A percentile compares a stretch with the other conserved stretches of the same genome.
Conservation (phyloP, 345 rosid genomes). For the Salix koriyanagi region DNA sequence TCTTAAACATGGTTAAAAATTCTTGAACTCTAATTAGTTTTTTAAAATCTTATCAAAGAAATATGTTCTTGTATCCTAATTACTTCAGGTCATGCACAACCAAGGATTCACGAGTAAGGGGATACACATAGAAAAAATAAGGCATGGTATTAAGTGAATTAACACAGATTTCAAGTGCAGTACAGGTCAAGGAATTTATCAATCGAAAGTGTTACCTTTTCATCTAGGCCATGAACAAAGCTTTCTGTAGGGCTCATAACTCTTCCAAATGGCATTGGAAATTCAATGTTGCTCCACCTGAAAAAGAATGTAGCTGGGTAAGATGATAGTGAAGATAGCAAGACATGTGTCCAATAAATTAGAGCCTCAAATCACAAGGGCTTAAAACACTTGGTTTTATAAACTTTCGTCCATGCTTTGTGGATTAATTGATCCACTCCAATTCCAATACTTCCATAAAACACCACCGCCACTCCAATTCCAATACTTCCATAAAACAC, state of each 20-base stretch:
- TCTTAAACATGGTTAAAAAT: neutral
- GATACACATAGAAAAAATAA: neutral
- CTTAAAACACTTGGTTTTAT: neutral
- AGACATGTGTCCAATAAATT: neutral
- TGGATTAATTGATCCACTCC: neutral
- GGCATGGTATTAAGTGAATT: neutral
- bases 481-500: neutral
- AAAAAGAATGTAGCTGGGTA: slow-evolving; percentile 17
- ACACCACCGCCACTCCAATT: neutral
- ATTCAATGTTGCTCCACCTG: slow-evolving; percentile 92
- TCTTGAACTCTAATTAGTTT: neutral
- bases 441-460: neutral
- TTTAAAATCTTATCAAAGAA: neutral
- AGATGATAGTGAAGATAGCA: slow-evolving; percentile 12
- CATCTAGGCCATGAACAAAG: slow-evolving; percentile 89
- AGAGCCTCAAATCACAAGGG: neutral
- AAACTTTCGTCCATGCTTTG: neutral
- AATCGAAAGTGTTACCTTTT: slow-evolving; percentile 53
- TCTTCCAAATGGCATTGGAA: slow-evolving; percentile 95
- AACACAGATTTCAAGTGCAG: slow-evolving; percentile 4
- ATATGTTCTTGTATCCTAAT: neutral
- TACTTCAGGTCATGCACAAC: neutral
- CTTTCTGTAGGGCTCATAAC: slow-evolving; percentile 86
- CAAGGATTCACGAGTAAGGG: neutral
- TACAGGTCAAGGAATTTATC: neutral